Conservation (phyloP, 352 stramenopile species). For the Phytophthora hybrid region DNA sequence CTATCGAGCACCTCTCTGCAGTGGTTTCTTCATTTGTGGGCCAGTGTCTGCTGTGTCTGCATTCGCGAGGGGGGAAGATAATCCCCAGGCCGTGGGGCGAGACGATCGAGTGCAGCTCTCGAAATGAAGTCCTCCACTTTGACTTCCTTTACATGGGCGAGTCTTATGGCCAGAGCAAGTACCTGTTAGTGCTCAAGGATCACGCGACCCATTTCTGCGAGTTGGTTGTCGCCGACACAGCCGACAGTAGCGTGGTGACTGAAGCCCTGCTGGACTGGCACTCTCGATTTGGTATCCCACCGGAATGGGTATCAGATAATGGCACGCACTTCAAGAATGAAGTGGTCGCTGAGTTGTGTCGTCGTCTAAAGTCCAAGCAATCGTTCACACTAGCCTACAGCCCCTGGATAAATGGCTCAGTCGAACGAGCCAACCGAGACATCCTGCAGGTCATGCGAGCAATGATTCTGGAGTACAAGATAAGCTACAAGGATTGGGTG, state of each 20-base stretch:
- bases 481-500: not conserved
- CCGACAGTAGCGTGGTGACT: constrained; percentile 6
- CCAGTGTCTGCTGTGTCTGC: not conserved
- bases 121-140: constrained; percentile 8
- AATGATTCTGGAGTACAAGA: constrained; percentile 34
- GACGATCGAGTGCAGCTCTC: constrained; percentile 13
- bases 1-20: not conserved
- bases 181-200: constrained; percentile 41
- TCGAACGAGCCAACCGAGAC: constrained; percentile 40
- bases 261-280: constrained; percentile 12
- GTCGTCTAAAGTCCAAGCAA: constrained; percentile 31
- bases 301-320: constrained; percentile 7
- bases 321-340: constrained; percentile 9
- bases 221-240: constrained; percentile 29
- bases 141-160: constrained; percentile 2
- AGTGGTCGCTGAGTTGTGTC: constrained; percentile 27
- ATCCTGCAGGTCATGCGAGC: constrained; percentile 40
- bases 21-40: not conserved
- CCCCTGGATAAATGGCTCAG: constrained; percentile 44
- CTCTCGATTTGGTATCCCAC: constrained; percentile 3
- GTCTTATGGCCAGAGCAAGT: constrained; percentile 8
- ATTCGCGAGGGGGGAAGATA: not conserved
- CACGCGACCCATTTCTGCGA: constrained; percentile 29
- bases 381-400: constrained; percentile 37
- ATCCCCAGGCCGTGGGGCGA: not conserved